Evolutionary conservation across 192 early-diverging fungal genomes (phyloP).

Genomic region (Coemansia sp.): DNA sequence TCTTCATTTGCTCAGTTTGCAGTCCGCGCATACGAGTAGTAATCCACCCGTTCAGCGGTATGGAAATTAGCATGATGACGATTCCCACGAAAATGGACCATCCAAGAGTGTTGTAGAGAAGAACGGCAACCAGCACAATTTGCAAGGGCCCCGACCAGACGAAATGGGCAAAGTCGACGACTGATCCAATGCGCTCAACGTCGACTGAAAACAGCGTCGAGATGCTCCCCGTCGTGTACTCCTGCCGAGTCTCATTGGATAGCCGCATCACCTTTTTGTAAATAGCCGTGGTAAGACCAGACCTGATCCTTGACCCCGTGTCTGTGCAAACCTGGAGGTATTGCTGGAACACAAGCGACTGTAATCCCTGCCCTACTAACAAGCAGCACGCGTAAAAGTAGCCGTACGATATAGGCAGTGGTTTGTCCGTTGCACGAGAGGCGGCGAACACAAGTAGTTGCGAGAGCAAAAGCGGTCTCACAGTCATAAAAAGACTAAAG

Average conservation of each 20-base stretch:
- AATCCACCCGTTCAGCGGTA: conserved; percentile 73
- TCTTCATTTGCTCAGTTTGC: conserved; percentile 80
- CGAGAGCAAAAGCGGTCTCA: conserved; percentile 73
- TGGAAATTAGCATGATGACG: conserved; percentile 71
- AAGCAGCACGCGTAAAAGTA: conserved; percentile 76
- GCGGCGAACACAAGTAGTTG: conserved; percentile 64
- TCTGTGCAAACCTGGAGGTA: conserved; percentile 78
- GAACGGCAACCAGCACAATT: conserved; percentile 67
- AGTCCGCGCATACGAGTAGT: conserved; percentile 63
- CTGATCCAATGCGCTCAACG: conserved; percentile 60
- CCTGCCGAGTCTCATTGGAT: conserved; percentile 74
- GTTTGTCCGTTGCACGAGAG: conserved; percentile 27
- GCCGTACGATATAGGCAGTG: conserved; percentile 69
- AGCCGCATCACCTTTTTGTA: conserved; percentile 83
- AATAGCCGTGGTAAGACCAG: conserved; percentile 75
- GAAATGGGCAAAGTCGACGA: conserved; percentile 71
- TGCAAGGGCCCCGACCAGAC: conserved; percentile 78
- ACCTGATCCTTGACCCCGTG: conserved; percentile 69
- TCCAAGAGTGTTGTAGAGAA: conserved; percentile 81
- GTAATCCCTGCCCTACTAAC: conserved; percentile 67
- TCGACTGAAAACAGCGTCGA: conserved; percentile 67
- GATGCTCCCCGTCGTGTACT: conserved; percentile 78
- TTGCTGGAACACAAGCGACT: conserved; percentile 82
- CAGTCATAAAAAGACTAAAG: conserved; percentile 59
- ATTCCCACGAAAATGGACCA: conserved; percentile 85